phyloP scores from a whole-genome alignment of 108 stramenopile genomes.

The Nannochloropsis granulata region DNA sequence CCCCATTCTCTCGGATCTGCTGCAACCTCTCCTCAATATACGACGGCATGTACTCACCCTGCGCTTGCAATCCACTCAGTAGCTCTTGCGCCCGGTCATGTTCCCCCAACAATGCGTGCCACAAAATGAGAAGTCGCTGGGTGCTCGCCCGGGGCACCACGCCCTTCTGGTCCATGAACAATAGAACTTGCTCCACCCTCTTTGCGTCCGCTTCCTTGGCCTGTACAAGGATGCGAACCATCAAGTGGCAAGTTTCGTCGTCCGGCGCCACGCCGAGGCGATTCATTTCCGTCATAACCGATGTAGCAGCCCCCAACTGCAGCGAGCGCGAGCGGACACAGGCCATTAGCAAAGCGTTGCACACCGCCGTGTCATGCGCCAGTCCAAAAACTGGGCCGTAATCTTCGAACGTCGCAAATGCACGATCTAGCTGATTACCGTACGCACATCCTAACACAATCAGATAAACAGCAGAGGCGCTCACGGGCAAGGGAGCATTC shows the following conservation, averaged over 20 bases:
- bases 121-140: not conserved
- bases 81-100: not conserved
- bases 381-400: not conserved
- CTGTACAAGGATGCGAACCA: not conserved
- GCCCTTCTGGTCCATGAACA: not conserved
- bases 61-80: not conserved
- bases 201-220: not conserved
- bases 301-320: not conserved
- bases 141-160: not conserved
- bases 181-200: not conserved
- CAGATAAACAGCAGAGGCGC: not conserved
- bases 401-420: not conserved
- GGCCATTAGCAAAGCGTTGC: not conserved
- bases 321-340: not conserved
- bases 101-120: not conserved
- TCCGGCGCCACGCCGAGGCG: not conserved
- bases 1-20: not conserved
- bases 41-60: not conserved
- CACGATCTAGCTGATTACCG: not conserved
- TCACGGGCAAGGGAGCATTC: not conserved
- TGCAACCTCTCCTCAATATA: not conserved
- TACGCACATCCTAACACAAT: not conserved
- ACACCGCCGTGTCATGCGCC: not conserved
- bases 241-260: not conserved
- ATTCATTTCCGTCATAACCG: not conserved